These are phyloP conservation scores for Tetrapisispora fleetii DNA, from an alignment of 805 yeast species.

Conservation along the genomic window DNA sequence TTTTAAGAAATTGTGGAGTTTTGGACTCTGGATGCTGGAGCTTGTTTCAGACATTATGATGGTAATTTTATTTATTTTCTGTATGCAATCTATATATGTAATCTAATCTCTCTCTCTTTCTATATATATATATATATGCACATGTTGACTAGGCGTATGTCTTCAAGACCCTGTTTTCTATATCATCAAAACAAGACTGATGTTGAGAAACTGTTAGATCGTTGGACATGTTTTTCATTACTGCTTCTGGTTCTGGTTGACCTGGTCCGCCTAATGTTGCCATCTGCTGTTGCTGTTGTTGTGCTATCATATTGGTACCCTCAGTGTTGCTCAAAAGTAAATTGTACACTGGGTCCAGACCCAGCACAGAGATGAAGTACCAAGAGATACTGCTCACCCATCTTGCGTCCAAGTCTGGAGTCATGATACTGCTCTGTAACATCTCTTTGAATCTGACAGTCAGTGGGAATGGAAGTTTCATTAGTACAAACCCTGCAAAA, in stretches of 20 bases:
- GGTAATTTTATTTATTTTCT: too few species aligned
- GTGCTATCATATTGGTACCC: conserved; percentile 6
- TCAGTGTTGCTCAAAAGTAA: conserved; percentile 38
- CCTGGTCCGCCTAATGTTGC: conserved; percentile 37
- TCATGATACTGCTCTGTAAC: conserved; percentile 80
- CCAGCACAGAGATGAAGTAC: conserved; percentile 85
- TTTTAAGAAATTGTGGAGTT: too few species aligned
- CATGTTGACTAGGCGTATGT: conserved; percentile 4
- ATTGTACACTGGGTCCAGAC: conserved; percentile 70
- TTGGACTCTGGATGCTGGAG: too few species aligned
- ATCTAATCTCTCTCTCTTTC: too few species aligned
- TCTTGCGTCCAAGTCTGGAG: conserved; percentile 76
- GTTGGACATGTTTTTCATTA: conserved; percentile 65
- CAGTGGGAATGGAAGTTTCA: conserved; percentile 84
- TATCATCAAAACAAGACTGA: conserved; percentile 44
- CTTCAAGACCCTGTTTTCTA: conserved; percentile 45
- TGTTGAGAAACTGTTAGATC: conserved; percentile 55
- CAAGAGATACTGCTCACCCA: conserved; percentile 93
- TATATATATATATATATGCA: too few species aligned
- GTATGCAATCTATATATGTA: too few species aligned
- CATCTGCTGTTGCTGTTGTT: conserved; percentile 20
- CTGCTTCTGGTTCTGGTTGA: conserved; percentile 50
- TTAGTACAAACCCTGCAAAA: conserved; percentile 82
- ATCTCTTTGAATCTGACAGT: conserved; percentile 84
- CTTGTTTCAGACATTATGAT: too few species aligned